These are phyloP conservation scores for Trichoderma simmonsii DNA, from an alignment of 2,329 filamentous ascomycete species.

Conservation along the genomic window DNA sequence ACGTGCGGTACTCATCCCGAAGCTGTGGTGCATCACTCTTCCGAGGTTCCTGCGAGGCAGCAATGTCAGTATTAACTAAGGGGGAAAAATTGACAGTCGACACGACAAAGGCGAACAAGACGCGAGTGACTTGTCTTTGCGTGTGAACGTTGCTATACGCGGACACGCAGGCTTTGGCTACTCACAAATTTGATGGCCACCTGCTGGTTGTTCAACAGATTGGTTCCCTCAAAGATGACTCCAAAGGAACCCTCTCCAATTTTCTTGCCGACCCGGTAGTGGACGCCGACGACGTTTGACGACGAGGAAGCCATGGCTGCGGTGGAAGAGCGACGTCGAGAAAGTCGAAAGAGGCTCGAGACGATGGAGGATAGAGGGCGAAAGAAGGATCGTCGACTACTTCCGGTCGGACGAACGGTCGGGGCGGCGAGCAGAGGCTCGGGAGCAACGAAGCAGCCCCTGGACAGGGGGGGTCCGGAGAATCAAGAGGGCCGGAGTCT, in stretches of 20 bases:
- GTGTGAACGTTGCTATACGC: not conserved
- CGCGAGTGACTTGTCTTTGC: not conserved
- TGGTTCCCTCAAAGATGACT: slow-evolving; percentile 98
- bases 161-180: slow-evolving; percentile 27
- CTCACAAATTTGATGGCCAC: slow-evolving; percentile 98
- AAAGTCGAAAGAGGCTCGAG: slow-evolving; percentile 3
- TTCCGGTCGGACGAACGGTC: slow-evolving; percentile 16
- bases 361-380: slow-evolving; percentile 14
- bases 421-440: slow-evolving; percentile 19
- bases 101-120: not conserved
- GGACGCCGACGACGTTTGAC: slow-evolving; percentile 96
- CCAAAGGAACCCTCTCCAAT: slow-evolving; percentile 98
- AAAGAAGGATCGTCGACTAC: slow-evolving; percentile 15
- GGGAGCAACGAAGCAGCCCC: slow-evolving; percentile 23
- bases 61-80: not conserved
- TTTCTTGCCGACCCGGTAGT: slow-evolving; percentile 99
- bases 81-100: not conserved
- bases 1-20: slow-evolving; percentile 97
- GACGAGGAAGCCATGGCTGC: slow-evolving; percentile 76
- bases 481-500: slow-evolving; percentile 21
- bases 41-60: slow-evolving; percentile 71
- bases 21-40: slow-evolving; percentile 98
- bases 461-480: slow-evolving; percentile 12
- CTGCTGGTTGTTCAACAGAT: slow-evolving; percentile 97
- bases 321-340: slow-evolving; percentile 16